Evolutionary conservation across 768 basidiomycete species (phyloP), one percentile per base, ranked within the genome.

Genomic region (Leucosporidium creatinivorum): DNA sequence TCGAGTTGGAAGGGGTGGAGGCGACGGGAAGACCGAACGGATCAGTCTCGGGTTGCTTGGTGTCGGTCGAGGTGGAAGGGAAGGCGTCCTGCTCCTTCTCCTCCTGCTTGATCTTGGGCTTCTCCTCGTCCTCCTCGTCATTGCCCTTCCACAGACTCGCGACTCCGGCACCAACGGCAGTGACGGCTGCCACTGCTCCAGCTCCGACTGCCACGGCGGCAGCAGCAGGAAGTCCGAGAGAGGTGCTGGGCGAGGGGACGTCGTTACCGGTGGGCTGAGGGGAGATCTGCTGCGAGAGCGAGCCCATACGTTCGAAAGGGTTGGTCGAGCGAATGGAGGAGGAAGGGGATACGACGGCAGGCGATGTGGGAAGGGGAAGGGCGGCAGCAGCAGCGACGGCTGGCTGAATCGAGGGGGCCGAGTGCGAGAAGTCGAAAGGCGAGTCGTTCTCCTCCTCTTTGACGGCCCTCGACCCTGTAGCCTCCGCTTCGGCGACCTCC

Each of bases 111-210:
- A 81, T 4, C 85, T 77, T 82, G 3, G 79, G 80, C 72, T 89
- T 86, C 0, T 80, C 81, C 30, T 81, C n/a, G n/a, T n/a, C 81
- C 48, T 84, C 82, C 63, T 80, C 82, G 75, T 89, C 88, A 67
- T 81, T 80, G 18, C 25, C 36, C 19, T 47, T 26, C 25, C 55
- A 44, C 57, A 50, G 25, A 31, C 25, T 23, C 47, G 65, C 26
- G 31, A 64, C 52, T 48, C n/a, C 57, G 4, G 39, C 39, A 1
- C 62, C 65, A 25, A 71, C 12, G 7, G 64, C 72, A 15, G 49
- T 19, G 0, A 47, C 50, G 30, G 66, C 69, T 4, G 65, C 66
- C 19, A 69, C 56, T 6, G 69, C 67, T 9, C 70, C 73, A 15
- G 65, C 63, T 0, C 67, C 73, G 31, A 69, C 59, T 12, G 68